Base-by-base conservation (phyloP, 1,139 yeast species). In the Hyphopichia wangnamkhiaoensis region DNA sequence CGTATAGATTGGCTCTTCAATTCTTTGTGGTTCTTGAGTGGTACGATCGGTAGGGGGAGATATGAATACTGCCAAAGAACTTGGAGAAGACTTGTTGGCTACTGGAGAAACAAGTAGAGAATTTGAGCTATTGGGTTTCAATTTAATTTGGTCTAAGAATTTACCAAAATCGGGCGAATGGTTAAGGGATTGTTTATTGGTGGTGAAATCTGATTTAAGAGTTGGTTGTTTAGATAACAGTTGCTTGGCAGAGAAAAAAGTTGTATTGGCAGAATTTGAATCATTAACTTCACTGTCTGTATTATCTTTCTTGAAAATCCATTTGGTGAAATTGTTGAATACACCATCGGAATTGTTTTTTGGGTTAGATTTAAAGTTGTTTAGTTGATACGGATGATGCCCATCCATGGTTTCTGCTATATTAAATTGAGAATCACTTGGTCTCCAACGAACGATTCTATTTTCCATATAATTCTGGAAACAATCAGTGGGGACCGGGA, bases 391-490 rank as follows among this genome's bases (percentile, higher is more conserved):
- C 0, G 79, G 76, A 45, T 76, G 80, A 3, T 41, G 49, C 0
- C 75, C 79, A 28, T 53, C 52, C 32, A 74, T 45, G 0, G 65
- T 49, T 7, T 52, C 58, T 13, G 65, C 71, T 19, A 60, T 56
- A 35, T 61, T 66, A 33, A 63, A 68, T 30, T 74, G 74, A 0
- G 80, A 71, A 7, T 62, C 66, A 4, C 72, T 63, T 2, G 83
- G 79, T 40, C 75, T 65, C 78, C 82, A 80, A 33, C 82, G 59
- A 1, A 74, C 56, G 37, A 80, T 50, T 32, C 77, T 59, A 15
- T 75, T 78, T 47, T 80, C 84, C 76, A 79, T 71, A 34, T 59
- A 62, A 10, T 66, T 68, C 23, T 63, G 58, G 20, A 76, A 58
- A 33, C 58, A 50, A 47, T 68, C 70, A 15, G 53, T 38, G 12